Percentiles rank a stretch among this genome's conserved stretches.
These are phyloP conservation scores for Jamesozyma piceae DNA, from an alignment of 805 yeast species.

Conservation along the genomic window DNA sequence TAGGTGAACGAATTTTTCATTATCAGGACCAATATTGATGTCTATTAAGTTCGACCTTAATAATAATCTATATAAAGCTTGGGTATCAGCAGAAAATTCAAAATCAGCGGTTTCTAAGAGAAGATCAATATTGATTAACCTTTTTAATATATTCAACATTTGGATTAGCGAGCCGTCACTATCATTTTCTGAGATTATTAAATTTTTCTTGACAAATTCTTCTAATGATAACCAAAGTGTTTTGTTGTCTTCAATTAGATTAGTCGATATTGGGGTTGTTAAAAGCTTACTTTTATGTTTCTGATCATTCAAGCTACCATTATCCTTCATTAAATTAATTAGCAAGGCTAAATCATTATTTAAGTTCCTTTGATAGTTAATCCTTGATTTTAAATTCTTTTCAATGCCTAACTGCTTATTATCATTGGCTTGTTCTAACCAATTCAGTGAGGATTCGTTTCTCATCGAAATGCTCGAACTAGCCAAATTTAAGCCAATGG, in stretches of 20 bases:
- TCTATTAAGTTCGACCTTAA: slow-evolving; percentile 5
- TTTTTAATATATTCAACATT: slow-evolving; percentile 6
- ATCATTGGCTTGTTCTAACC: slow-evolving; percentile 4
- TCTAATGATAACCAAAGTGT: slow-evolving; percentile 8
- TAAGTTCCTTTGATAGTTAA: slow-evolving; percentile 11
- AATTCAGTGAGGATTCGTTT: slow-evolving; percentile 11
- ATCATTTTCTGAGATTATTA: slow-evolving; percentile 7
- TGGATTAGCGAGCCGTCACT: slow-evolving; percentile 2
- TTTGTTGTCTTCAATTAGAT: slow-evolving; percentile 3
- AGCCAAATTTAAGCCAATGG: slow-evolving; percentile 23
- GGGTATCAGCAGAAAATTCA: background rate
- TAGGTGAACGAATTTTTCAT: slow-evolving; percentile 7
- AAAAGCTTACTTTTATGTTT: background rate
- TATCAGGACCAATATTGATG: background rate
- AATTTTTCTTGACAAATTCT: slow-evolving; percentile 8
- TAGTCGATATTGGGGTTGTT: background rate
- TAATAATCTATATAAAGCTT: slow-evolving; percentile 14
- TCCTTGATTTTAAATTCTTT: slow-evolving; percentile 2
- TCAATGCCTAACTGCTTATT: slow-evolving; percentile 3
- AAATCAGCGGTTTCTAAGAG: slow-evolving; percentile 13
- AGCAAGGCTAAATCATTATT: slow-evolving; percentile 15
- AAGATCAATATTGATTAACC: slow-evolving; percentile 14
- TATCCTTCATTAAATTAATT: slow-evolving; percentile 6
- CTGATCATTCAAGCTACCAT: background rate
- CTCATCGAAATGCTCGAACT: slow-evolving; percentile 13